phyloP scores from a whole-genome alignment of 177 flowering plant species.

The Tripterygium wilfordii region DNA sequence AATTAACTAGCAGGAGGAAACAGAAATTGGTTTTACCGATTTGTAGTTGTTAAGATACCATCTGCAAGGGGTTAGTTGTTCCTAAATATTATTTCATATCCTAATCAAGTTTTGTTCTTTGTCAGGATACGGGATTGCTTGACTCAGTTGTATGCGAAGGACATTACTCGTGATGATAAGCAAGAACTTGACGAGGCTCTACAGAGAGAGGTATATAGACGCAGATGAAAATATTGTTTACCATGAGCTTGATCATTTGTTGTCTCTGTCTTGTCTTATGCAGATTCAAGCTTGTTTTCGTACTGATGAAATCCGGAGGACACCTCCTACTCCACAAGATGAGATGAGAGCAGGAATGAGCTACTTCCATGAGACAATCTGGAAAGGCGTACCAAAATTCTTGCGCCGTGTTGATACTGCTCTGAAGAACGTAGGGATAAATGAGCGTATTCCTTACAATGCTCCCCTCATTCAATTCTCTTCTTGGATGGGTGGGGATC shows the following conservation, averaged over 20 bases:
- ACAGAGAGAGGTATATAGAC: conserved; percentile 75
- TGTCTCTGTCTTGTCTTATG: conserved; percentile 1
- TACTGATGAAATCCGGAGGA: conserved; percentile 84
- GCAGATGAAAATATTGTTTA: too few species aligned
- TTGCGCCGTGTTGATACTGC: conserved; percentile 91
- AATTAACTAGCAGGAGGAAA: too few species aligned
- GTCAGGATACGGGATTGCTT: conserved; percentile 80
- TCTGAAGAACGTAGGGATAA: conserved; percentile 80
- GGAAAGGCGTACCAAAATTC: conserved; percentile 94
- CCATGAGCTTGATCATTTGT: too few species aligned
- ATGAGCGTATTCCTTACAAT: conserved; percentile 87
- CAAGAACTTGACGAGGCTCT: conserved; percentile 99
- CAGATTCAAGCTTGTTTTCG: conserved; percentile 96
- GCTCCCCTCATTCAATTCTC: conserved; percentile 90
- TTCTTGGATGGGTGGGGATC: conserved; percentile 99
- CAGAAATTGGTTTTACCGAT: neutral
- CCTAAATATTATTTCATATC: too few species aligned
- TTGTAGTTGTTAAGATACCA: neutral
- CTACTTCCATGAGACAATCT: conserved; percentile 89
- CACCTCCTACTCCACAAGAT: conserved; percentile 89
- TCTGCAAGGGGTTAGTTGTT: neutral
- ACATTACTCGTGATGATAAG: conserved; percentile 95
- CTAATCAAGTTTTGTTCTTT: neutral
- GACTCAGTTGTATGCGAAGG: conserved; percentile 89
- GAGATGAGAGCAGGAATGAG: conserved; percentile 98